Percentiles rank a stretch among this genome's conserved stretches.
These are phyloP conservation scores for Tubosaeta brunneosetosa DNA, from an alignment of 768 basidiomycete species.

Conservation along the genomic window DNA sequence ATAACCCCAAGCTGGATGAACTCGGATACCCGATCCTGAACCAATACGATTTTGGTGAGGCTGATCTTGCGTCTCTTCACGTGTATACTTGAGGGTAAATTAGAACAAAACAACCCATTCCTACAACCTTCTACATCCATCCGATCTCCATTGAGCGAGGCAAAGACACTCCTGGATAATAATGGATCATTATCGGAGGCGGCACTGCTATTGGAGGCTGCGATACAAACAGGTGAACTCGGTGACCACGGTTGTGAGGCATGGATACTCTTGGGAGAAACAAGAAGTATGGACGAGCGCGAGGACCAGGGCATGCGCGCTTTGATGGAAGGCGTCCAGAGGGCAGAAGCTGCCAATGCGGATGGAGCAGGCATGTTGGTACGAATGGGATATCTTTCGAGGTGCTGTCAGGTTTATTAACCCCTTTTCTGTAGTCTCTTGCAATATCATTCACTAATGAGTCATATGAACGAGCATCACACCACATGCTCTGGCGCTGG, in stretches of 20 bases:
- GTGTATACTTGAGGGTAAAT: conserved; percentile 1
- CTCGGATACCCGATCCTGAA: conserved; percentile 74
- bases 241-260: conserved; percentile 83
- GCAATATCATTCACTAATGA: conserved; percentile 98
- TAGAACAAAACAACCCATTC: conserved; percentile 72
- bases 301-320: conserved; percentile 82
- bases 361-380: conserved; percentile 73
- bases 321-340: conserved; percentile 63
- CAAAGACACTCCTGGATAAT: conserved; percentile 68
- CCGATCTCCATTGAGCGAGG: conserved; percentile 57
- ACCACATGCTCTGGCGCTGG: conserved; percentile 85
- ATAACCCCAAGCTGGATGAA: conserved; percentile 51
- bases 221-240: conserved; percentile 76
- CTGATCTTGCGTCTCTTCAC: neutral
- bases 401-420: conserved; percentile 7
- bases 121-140: conserved; percentile 46
- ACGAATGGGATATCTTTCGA: conserved; percentile 23
- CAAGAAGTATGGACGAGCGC: conserved; percentile 84
- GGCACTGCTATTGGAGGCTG: conserved; percentile 83
- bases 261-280: conserved; percentile 90
- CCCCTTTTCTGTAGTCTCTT: conserved; percentile 56
- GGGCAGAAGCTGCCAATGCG: conserved; percentile 60
- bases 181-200: conserved; percentile 89
- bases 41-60: conserved; percentile 74
- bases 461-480: conserved; percentile 79